phyloP scores from a whole-genome alignment of 176 grass and related monocot species.

The Dactylis glomerata region DNA sequence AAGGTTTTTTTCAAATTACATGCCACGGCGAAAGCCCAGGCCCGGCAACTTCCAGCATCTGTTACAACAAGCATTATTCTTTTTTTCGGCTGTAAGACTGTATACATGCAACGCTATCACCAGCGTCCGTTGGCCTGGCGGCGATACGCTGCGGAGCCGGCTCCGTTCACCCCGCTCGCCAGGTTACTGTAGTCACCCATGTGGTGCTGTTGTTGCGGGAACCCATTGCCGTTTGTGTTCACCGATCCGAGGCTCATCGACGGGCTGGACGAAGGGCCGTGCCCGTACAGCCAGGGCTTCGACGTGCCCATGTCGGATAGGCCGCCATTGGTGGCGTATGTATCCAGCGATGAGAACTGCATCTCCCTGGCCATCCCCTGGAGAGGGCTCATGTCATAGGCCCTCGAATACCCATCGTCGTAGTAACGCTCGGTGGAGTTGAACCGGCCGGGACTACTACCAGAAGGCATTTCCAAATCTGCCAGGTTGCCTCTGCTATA shows the following conservation, averaged over 20 bases:
- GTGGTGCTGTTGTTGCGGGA: constrained; percentile 11
- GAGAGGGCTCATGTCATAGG: constrained; percentile 48
- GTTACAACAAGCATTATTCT: constrained; percentile 59
- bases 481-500: constrained; percentile 25
- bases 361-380: constrained; percentile 31
- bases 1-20: constrained; percentile 36
- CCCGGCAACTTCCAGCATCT: constrained; percentile 36
- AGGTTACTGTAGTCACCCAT: constrained; percentile 42
- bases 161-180: constrained; percentile 32
- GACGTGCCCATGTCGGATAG: constrained; percentile 40
- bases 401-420: constrained; percentile 47
- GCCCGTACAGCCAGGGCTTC: constrained; percentile 55
- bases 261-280: not conserved
- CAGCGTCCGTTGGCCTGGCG: constrained; percentile 51
- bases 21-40: constrained; percentile 19
- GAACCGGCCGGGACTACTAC: constrained; percentile 31
- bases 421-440: constrained; percentile 46
- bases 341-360: constrained; percentile 20
- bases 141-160: constrained; percentile 32
- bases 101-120: constrained; percentile 38
- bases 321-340: constrained; percentile 41
- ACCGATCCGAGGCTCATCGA: constrained; percentile 17
- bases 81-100: constrained; percentile 21
- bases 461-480: constrained; percentile 25
- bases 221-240: constrained; percentile 30